Conservation (phyloP, 2,329 filamentous ascomycete genomes). For the Cytospora mali region DNA sequence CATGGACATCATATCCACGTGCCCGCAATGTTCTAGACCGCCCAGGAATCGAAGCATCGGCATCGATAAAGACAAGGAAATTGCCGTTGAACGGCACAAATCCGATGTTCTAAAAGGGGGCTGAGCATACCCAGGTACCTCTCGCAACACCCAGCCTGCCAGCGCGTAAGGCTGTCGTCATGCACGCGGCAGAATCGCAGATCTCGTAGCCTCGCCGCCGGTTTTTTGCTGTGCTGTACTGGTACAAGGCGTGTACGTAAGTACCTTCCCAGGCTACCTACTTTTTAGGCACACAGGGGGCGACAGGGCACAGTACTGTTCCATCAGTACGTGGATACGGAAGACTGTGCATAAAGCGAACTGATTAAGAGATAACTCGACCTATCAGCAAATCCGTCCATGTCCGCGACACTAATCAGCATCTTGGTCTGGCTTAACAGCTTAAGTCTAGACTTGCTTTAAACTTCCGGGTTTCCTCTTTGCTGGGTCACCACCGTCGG, state of each 20-base stretch:
- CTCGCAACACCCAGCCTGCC: not conserved
- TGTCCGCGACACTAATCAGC: not conserved
- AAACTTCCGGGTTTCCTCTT: not conserved
- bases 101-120: not conserved
- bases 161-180: not conserved
- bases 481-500: not conserved
- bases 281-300: not conserved
- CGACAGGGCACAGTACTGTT: not conserved
- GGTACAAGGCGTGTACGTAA: not conserved
- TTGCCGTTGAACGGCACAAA: not conserved
- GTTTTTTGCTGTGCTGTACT: not conserved
- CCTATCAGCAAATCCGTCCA: not conserved
- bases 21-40: slow-evolving; percentile 2
- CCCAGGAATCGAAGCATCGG: not conserved
- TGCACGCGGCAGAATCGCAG: not conserved
- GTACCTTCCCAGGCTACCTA: too few relatives aligned
- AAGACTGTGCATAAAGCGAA: too few relatives aligned
- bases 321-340: not conserved
- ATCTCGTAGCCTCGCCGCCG: not conserved
- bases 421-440: not conserved
- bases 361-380: not conserved
- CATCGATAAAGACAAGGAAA: not conserved
- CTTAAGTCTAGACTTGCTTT: not conserved
- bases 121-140: too few relatives aligned
- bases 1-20: not conserved